Evolutionary conservation across 192 early-diverging fungal species (phyloP).

Genomic region (Rhizoclosmatium globosum): DNA sequence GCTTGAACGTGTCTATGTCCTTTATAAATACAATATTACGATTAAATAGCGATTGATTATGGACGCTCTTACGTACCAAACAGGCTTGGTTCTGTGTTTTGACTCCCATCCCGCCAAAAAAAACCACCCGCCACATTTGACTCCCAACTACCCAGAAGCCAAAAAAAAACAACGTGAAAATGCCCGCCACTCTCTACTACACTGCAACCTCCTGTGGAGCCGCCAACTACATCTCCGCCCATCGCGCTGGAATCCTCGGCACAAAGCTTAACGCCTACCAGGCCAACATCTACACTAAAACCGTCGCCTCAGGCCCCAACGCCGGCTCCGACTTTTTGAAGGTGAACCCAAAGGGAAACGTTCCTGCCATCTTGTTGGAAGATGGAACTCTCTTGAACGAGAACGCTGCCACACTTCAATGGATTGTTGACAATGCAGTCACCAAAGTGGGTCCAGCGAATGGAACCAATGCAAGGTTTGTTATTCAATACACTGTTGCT

Average conservation of each 20-base stretch:
- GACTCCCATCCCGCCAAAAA: no score
- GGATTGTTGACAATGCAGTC: constrained; percentile 10
- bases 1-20: neutral
- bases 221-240: constrained; percentile 39
- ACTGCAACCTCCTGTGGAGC: constrained; percentile 38
- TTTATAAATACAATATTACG: no score
- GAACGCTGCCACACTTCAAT: constrained; percentile 20
- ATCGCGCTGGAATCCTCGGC: constrained; percentile 36
- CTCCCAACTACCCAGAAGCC: no score
- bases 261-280: constrained; percentile 31
- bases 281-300: constrained; percentile 31
- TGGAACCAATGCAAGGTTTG: neutral
- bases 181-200: constrained; percentile 30
- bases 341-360: constrained; percentile 45
- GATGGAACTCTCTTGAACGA: neutral
- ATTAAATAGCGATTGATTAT: no score
- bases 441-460: neutral
- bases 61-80: no score
- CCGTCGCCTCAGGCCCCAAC: constrained; percentile 36
- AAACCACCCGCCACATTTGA: no score
- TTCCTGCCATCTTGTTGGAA: constrained; percentile 9
- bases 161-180: neutral
- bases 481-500: no score
- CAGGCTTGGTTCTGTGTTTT: no score
- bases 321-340: constrained; percentile 37